phyloP scores from a whole-genome alignment of 177 flowering plant species.

The Vitis hybrid region DNA sequence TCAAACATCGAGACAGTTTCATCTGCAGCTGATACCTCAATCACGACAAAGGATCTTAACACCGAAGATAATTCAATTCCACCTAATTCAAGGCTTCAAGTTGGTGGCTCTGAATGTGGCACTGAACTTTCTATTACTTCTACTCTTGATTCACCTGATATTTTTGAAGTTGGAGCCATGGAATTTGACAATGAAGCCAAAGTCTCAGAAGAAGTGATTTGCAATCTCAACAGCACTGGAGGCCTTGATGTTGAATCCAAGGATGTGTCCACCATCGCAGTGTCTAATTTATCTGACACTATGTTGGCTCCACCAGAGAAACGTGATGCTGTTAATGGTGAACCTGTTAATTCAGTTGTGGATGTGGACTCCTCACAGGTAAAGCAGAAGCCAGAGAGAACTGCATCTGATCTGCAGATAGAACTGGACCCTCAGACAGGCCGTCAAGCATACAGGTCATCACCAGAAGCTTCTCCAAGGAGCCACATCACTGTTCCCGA shows the following conservation, averaged over 20 bases:
- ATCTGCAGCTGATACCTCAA: slow-evolving; percentile 29
- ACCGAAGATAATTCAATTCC: slow-evolving; percentile 31
- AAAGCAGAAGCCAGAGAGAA: slow-evolving; percentile 32
- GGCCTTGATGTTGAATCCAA: slow-evolving; percentile 25
- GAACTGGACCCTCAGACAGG: slow-evolving; percentile 31
- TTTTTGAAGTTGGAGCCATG: slow-evolving; percentile 42
- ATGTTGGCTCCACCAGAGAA: slow-evolving; percentile 28
- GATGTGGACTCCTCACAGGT: slow-evolving; percentile 16
- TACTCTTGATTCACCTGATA: slow-evolving; percentile 86
- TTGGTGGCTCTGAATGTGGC: slow-evolving; percentile 77
- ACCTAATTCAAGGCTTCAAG: slow-evolving; percentile 30
- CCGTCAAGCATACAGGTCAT: slow-evolving; percentile 32
- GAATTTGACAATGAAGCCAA: slow-evolving; percentile 33
- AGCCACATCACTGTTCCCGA: slow-evolving; percentile 66
- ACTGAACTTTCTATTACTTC: slow-evolving; percentile 84
- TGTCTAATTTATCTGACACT: slow-evolving; percentile 18
- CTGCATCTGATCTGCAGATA: slow-evolving; percentile 28
- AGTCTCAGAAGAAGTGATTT: slow-evolving; percentile 25
- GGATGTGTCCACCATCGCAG: slow-evolving; percentile 15
- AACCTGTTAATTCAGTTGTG: slow-evolving; percentile 18
- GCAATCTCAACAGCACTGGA: slow-evolving; percentile 16
- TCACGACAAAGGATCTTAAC: slow-evolving; percentile 27
- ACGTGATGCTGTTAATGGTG: slow-evolving; percentile 19
- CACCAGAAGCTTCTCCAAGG: slow-evolving; percentile 75
- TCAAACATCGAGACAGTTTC: slow-evolving; percentile 30